Conservation (phyloP, 192 early-diverging fungal genomes). For the Pilaira anomala region DNA sequence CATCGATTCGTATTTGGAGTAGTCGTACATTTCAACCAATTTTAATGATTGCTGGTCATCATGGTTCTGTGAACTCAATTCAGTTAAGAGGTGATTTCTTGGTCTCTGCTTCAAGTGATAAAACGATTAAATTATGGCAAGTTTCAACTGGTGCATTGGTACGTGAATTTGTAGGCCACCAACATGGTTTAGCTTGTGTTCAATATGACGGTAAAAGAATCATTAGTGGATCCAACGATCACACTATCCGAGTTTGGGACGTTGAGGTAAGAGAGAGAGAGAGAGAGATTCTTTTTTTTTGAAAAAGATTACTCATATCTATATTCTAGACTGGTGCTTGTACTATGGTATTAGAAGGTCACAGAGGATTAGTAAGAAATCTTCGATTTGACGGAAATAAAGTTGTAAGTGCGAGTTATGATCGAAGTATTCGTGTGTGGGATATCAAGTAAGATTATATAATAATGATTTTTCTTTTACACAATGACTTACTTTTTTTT, state of each 20-base stretch:
- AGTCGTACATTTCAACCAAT: slow-evolving; percentile 58
- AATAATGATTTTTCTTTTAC: neutral
- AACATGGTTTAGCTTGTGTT: slow-evolving; percentile 82
- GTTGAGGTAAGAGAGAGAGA: slow-evolving; percentile 32
- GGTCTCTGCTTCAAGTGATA: slow-evolving; percentile 86
- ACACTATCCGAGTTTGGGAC: slow-evolving; percentile 79
- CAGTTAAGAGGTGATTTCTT: slow-evolving; percentile 65
- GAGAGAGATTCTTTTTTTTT: neutral
- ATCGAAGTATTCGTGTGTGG: slow-evolving; percentile 95
- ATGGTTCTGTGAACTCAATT: slow-evolving; percentile 93
- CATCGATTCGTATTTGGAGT: slow-evolving; percentile 87
- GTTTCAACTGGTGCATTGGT: slow-evolving; percentile 58
- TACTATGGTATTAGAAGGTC: slow-evolving; percentile 54
- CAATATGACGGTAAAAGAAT: slow-evolving; percentile 84
- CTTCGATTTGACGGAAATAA: slow-evolving; percentile 77
- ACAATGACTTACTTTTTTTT: neutral
- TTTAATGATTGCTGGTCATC: slow-evolving; percentile 79
- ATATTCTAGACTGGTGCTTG: slow-evolving; percentile 52
- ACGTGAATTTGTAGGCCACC: slow-evolving; percentile 72
- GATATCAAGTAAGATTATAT: slow-evolving; percentile 56
- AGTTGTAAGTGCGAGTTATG: slow-evolving; percentile 89
- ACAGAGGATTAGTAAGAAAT: slow-evolving; percentile 79
- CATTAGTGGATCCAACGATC: slow-evolving; percentile 79
- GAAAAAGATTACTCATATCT: neutral
- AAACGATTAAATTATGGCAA: slow-evolving; percentile 81